Percentiles rank a stretch among this genome's conserved stretches.
These are phyloP conservation scores for Anaeramoeba flamelloides DNA, from an alignment of 78 protist genomes.

Conservation along the genomic window DNA sequence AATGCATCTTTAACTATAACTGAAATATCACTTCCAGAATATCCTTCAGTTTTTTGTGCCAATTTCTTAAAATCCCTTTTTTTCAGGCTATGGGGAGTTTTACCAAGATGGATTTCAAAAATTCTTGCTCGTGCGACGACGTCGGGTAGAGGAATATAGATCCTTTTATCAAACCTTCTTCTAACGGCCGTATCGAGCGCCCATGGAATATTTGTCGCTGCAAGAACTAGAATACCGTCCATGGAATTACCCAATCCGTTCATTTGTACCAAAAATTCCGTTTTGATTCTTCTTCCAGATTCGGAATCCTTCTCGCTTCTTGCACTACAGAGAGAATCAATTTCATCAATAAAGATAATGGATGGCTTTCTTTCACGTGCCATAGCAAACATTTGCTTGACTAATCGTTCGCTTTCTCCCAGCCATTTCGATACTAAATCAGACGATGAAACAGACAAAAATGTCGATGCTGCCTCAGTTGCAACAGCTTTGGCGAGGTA, in stretches of 20 bases:
- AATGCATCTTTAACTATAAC: slow-evolving; percentile 52
- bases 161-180: slow-evolving; percentile 52
- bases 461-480: slow-evolving; percentile 81
- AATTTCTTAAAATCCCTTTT: slow-evolving; percentile 33
- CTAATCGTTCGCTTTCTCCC: slow-evolving; percentile 83
- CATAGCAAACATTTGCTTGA: slow-evolving; percentile 70
- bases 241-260: slow-evolving; percentile 62
- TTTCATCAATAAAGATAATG: slow-evolving; percentile 93
- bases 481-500: slow-evolving; percentile 96
- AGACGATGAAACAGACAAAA: slow-evolving; percentile 78
- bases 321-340: slow-evolving; percentile 71
- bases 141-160: slow-evolving; percentile 77
- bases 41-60: slow-evolving; percentile 58
- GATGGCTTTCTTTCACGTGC: slow-evolving; percentile 75
- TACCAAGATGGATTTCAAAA: slow-evolving; percentile 67
- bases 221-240: slow-evolving; percentile 87
- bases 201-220: slow-evolving; percentile 96
- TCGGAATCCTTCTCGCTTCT: slow-evolving; percentile 80
- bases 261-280: slow-evolving; percentile 94
- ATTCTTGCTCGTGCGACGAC: slow-evolving; percentile 48
- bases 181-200: slow-evolving; percentile 86
- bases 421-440: slow-evolving; percentile 85
- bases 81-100: slow-evolving; percentile 38
- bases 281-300: slow-evolving; percentile 81
- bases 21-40: slow-evolving; percentile 76